A percentile compares a stretch with the other conserved stretches of the same genome.
phyloP scores from a whole-genome alignment of 495 filamentous ascomycete species.

The Penicillium macrosclerotiorum region DNA sequence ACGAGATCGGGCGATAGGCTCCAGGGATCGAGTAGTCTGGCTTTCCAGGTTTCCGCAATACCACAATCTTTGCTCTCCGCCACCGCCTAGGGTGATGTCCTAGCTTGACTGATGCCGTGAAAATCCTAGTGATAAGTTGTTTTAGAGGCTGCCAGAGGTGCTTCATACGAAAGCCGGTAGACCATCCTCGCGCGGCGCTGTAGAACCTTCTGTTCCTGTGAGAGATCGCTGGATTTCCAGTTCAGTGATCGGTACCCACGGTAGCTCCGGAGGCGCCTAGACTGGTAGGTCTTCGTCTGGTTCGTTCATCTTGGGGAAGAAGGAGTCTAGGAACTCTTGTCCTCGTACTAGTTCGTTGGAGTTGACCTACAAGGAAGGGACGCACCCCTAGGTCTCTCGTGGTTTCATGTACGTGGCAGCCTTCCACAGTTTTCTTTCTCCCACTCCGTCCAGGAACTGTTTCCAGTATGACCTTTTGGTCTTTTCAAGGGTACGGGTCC shows the following conservation, averaged over 20 bases:
- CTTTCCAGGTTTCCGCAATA: slow-evolving; percentile 20
- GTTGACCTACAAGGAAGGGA: slow-evolving; percentile 12
- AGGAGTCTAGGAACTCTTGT: slow-evolving; percentile 26
- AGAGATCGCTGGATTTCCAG: slow-evolving; percentile 23
- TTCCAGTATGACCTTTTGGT: no score
- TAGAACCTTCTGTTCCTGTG: slow-evolving; percentile 15
- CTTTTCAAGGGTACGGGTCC: no score
- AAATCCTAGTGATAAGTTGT: slow-evolving; percentile 11
- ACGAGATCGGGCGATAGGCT: slow-evolving; percentile 19
- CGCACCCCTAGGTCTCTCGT: slow-evolving; percentile 15
- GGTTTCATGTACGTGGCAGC: slow-evolving; percentile 26
- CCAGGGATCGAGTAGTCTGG: slow-evolving; percentile 13
- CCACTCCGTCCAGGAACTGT: no score
- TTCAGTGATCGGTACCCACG: slow-evolving; percentile 22
- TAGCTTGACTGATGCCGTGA: slow-evolving; percentile 16
- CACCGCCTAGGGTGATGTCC: slow-evolving; percentile 16
- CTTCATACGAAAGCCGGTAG: slow-evolving; percentile 6
- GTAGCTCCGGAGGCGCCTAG: slow-evolving; percentile 6
- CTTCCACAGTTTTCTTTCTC: no score
- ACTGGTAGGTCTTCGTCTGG: slow-evolving; percentile 1
- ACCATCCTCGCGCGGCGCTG: slow-evolving; percentile 17
- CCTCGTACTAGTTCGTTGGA: slow-evolving; percentile 17
- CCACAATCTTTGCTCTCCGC: slow-evolving; percentile 14
- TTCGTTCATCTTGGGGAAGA: slow-evolving; percentile 25
- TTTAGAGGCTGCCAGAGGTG: slow-evolving; percentile 13